A percentile compares a stretch with the other conserved stretches of the same genome.
These are phyloP conservation scores for Nicotiana obtusifolia DNA, from an alignment of 257 asterid species.

Conservation along the genomic window DNA sequence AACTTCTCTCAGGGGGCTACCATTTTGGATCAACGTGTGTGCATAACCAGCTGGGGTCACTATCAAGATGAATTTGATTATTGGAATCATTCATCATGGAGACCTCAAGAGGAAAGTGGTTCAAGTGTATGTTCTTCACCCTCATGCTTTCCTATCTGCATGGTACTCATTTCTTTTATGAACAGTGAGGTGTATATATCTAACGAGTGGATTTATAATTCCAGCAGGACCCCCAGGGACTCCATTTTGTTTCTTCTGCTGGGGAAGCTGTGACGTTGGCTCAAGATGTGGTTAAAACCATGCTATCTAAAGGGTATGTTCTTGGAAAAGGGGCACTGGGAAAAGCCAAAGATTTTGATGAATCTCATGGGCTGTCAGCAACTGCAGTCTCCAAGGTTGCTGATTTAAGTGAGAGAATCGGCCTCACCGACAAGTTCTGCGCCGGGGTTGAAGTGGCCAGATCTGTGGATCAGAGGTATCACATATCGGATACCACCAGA, in stretches of 20 bases:
- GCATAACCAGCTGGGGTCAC: conserved; percentile 86
- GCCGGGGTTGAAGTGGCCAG: conserved; percentile 80
- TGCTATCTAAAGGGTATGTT: conserved; percentile 69
- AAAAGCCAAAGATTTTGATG: conserved; percentile 76
- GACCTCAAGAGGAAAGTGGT: conserved; percentile 45
- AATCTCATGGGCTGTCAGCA: conserved; percentile 85
- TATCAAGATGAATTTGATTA: conserved; percentile 49
- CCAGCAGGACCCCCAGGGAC: conserved; percentile 33
- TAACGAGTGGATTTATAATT: background rate
- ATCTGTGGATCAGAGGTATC: conserved; percentile 56
- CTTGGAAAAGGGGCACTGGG: conserved; percentile 81
- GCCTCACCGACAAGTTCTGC: conserved; percentile 67
- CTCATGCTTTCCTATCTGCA: background rate
- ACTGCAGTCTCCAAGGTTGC: conserved; percentile 92
- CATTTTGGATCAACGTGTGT: conserved; percentile 80
- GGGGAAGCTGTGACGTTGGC: conserved; percentile 82
- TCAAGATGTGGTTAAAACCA: conserved; percentile 81
- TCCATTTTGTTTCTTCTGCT: conserved; percentile 52
- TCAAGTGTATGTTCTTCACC: conserved; percentile 36
- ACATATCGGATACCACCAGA: conserved; percentile 54
- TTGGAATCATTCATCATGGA: conserved; percentile 76
- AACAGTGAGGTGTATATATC: background rate
- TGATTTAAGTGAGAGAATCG: conserved; percentile 67
- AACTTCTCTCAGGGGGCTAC: conserved; percentile 62
- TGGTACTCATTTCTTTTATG: background rate